phyloP scores from a whole-genome alignment of 441 rosid species.

The Omphalea diandra region DNA sequence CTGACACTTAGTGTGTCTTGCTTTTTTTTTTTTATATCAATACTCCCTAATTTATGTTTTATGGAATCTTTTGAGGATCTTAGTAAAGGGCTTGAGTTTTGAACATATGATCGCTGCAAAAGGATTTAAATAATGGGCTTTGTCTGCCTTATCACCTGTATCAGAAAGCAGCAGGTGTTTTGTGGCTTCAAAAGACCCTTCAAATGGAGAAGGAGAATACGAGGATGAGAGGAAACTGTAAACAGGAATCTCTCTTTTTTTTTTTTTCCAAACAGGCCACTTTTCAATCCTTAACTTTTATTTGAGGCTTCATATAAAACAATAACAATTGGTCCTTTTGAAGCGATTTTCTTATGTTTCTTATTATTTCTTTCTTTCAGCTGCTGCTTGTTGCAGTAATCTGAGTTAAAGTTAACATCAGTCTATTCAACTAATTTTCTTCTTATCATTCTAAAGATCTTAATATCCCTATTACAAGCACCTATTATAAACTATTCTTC shows the following conservation, averaged over 20 bases:
- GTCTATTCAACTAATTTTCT: background rate
- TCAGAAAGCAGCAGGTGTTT: no score
- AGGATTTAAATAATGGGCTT: no score
- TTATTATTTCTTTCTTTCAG: background rate
- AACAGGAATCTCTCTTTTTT: background rate
- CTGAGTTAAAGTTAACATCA: background rate
- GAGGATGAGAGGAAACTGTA: background rate
- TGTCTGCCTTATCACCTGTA: no score
- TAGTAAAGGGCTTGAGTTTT: background rate
- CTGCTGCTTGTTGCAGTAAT: background rate
- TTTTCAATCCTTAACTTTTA: background rate
- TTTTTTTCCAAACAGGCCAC: background rate
- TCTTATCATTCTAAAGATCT: background rate
- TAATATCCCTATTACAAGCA: no score
- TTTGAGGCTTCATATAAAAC: background rate
- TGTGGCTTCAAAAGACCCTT: no score
- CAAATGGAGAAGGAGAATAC: background rate
- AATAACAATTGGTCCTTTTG: background rate
- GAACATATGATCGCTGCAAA: background rate
- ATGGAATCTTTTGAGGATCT: no score
- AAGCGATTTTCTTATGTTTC: background rate
- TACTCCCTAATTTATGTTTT: background rate
- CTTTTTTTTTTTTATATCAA: no score
- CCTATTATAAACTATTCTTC: no score
- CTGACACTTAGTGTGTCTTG: background rate